These are phyloP conservation scores for Verruconis gallopava DNA, from an alignment of 2,329 filamentous ascomycete genomes.

Conservation along the genomic window DNA sequence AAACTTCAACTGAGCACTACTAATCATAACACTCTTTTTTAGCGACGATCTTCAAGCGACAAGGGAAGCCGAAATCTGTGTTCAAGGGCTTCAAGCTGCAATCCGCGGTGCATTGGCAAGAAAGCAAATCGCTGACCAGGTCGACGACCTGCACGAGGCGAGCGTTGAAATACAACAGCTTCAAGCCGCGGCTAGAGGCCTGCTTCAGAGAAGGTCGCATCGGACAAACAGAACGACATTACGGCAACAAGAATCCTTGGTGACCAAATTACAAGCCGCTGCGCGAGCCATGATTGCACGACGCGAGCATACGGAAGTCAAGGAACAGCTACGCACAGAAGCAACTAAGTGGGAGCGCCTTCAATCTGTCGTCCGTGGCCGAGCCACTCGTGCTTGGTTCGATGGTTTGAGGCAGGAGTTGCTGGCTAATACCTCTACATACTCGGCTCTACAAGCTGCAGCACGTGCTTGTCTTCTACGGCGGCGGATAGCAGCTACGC, in stretches of 20 bases:
- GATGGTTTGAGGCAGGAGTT: constrained; percentile 21
- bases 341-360: constrained; percentile 8
- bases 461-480: constrained; percentile 24
- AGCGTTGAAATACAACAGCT: constrained; percentile 43
- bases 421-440: constrained; percentile 18
- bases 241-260: constrained; percentile 25
- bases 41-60: constrained; percentile 46
- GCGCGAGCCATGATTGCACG: constrained; percentile 50
- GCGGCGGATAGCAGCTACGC: constrained; percentile 19
- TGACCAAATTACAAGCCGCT: constrained; percentile 50
- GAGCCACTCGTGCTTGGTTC: constrained; percentile 19
- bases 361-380: constrained; percentile 10
- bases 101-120: constrained; percentile 37
- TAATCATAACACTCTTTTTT: too few relatives aligned
- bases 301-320: constrained; percentile 23
- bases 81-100: constrained; percentile 45
- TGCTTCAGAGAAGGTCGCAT: constrained; percentile 25
- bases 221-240: constrained; percentile 23
- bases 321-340: constrained; percentile 7
- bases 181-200: constrained; percentile 41
- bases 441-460: constrained; percentile 28
- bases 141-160: constrained; percentile 46
- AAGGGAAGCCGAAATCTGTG: constrained; percentile 45
- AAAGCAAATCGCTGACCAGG: constrained; percentile 33
- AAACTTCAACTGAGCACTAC: too few relatives aligned